Conservation (phyloP, 352 stramenopile species). For the Phytophthora pini region DNA sequence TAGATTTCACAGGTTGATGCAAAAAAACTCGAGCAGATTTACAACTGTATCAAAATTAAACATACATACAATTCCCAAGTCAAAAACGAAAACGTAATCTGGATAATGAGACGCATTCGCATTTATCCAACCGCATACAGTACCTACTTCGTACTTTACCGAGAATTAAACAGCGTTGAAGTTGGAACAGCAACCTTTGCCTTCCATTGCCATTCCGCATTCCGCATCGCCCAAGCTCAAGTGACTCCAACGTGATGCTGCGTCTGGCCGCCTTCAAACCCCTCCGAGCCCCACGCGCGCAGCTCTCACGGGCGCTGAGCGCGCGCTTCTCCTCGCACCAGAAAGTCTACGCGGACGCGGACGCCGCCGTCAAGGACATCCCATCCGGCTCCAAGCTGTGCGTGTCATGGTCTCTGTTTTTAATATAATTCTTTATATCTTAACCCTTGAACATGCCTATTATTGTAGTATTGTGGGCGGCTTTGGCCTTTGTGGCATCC, state of each 20-base stretch:
- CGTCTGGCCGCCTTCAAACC: background rate
- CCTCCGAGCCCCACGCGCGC: background rate
- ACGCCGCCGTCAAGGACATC: slow-evolving; percentile 83
- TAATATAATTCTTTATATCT: too few species aligned
- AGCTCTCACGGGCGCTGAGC: slow-evolving; percentile 9
- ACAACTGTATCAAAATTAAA: background rate
- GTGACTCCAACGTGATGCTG: slow-evolving; percentile 18
- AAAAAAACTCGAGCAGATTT: background rate
- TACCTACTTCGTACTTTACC: background rate
- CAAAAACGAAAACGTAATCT: slow-evolving; percentile 9
- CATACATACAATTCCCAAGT: background rate
- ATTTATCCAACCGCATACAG: background rate
- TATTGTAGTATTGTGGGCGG: slow-evolving; percentile 79
- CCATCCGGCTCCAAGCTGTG: slow-evolving; percentile 75
- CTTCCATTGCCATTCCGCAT: slow-evolving; percentile 16
- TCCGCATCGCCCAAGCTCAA: slow-evolving; percentile 1
- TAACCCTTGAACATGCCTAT: background rate
- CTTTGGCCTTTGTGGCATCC: slow-evolving; percentile 93
- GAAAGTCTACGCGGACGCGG: slow-evolving; percentile 77
- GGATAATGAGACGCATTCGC: slow-evolving; percentile 9
- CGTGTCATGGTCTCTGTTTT: slow-evolving; percentile 5
- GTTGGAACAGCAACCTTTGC: background rate
- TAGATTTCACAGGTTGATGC: background rate
- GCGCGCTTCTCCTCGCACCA: slow-evolving; percentile 35
- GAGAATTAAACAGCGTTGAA: slow-evolving; percentile 17